A percentile compares a stretch with the other conserved stretches of the same genome.
phyloP scores from a whole-genome alignment of 495 filamentous ascomycete genomes.

The Neurospora sublineolata region DNA sequence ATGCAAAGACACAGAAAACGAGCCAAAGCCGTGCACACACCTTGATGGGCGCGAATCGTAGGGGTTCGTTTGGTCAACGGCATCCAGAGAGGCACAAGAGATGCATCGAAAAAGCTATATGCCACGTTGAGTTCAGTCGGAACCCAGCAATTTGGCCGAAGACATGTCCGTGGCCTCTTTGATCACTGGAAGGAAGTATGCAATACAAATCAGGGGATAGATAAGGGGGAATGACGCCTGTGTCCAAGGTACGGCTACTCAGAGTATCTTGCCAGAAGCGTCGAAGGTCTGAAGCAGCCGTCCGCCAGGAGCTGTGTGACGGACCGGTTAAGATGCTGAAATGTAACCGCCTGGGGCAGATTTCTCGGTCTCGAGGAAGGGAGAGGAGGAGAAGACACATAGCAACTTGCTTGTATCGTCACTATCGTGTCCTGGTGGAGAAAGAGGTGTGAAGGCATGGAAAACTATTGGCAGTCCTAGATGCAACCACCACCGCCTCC shows the following conservation, averaged over 20 bases:
- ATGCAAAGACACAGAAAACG: slow-evolving; percentile 16
- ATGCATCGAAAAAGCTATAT: slow-evolving; percentile 21
- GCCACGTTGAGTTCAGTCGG: slow-evolving; percentile 27
- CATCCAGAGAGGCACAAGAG: slow-evolving; percentile 11
- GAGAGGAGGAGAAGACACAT: not conserved
- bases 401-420: not conserved
- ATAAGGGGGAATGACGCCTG: not conserved
- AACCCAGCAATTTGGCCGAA: slow-evolving; percentile 21
- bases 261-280: not conserved
- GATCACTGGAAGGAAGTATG: not conserved
- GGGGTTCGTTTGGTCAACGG: slow-evolving; percentile 6
- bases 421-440: not conserved
- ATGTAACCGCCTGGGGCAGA: not conserved
- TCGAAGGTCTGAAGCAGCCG: not conserved
- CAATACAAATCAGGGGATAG: not conserved
- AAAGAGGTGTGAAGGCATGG: not conserved
- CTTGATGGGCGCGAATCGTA: not conserved
- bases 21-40: slow-evolving; percentile 5
- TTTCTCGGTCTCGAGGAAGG: not conserved
- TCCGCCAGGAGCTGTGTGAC: not conserved
- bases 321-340: not conserved
- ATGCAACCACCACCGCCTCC: not conserved
- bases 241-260: not conserved
- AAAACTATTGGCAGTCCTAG: not conserved
- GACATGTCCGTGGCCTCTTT: not conserved